Conservation (phyloP, 805 yeast genomes). For the Starmerella ratchasimensis region DNA sequence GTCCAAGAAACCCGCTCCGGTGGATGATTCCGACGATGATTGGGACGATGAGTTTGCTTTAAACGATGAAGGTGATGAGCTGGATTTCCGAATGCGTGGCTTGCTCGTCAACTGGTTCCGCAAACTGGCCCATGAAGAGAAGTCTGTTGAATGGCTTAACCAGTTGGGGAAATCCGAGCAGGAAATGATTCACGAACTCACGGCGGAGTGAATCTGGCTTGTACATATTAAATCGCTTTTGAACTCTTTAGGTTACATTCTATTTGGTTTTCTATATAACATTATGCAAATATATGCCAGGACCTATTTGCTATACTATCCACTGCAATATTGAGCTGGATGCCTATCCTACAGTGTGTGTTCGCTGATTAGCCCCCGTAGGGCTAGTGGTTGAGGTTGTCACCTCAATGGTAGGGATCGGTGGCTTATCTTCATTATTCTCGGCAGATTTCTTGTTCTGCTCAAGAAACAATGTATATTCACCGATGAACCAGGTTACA, state of each 20-base stretch:
- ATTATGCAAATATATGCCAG: no score
- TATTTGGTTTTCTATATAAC: no score
- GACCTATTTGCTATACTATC: no score
- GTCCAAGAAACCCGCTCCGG: background rate
- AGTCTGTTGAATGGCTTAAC: conserved; percentile 14
- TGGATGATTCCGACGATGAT: conserved; percentile 28
- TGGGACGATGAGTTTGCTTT: conserved; percentile 28
- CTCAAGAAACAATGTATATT: conserved; percentile 23
- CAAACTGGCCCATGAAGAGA: conserved; percentile 11
- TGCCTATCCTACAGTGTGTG: no score
- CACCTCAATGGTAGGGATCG: background rate
- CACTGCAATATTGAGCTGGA: background rate
- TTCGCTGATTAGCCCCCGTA: conserved; percentile 1
- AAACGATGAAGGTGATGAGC: conserved; percentile 17
- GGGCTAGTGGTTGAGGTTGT: background rate
- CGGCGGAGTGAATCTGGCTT: no score
- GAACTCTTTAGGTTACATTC: background rate
- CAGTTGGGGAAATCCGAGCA: conserved; percentile 16
- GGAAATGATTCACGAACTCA: conserved; percentile 1
- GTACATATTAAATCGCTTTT: background rate
- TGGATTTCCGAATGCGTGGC: conserved; percentile 19
- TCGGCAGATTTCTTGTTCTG: background rate
- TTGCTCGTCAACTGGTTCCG: conserved; percentile 23
- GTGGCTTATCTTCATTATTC: background rate
- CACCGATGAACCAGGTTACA: conserved; percentile 78